Base-by-base conservation (phyloP, 768 basidiomycete species). In the Psilocybe azurescens region DNA sequence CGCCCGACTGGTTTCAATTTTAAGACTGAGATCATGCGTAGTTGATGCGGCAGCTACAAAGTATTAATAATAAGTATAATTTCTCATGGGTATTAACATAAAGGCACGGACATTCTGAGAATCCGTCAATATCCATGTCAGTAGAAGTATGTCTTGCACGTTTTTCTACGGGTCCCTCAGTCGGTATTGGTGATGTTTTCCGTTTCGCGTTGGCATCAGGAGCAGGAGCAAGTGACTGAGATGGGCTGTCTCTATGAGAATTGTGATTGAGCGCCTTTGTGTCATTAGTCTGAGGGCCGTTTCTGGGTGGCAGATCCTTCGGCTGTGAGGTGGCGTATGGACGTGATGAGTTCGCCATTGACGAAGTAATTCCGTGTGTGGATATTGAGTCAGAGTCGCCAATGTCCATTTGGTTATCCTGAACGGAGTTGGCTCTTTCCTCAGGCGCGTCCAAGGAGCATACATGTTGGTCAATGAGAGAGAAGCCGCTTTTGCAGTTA, bases 401-500 rank as follows among this genome's bases (percentile, higher is more conserved):
- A 14, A 61, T 28, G 59, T 61, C 70, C 74, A 69, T 65, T 13
- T 59, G 59, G 16, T 67, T 54, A 58, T 69, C 69, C 46, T 65
- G 58, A 51, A 47, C 46, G 39, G 67, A 51, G 7, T 71, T 63
- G 2, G 65, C 53, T 59, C 71, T 70, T 48, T 74, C 68, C 44
- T 76, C 63, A 33, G 75, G 66, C 39, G 81, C 70, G 56, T 88
- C 85, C 36, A 79, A 55, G 18, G 88, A 87, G 72, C 93, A 95
- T 24, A 85, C 78, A 68, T 95, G 93, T 2, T 77, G 83, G 60
- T 91, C 88, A 30, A 94, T 79, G n/a, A 95, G 77, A 16, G 89
- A 88, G 77, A 94, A 94, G 10, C 81, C 73, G 36, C 82, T 78
- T 69, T 85, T 88, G 82, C 93, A 95, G 67, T 84, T 86, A 49